phyloP scores from a whole-genome alignment of 106 monocot genomes.

The Apostasia shenzhenica region DNA sequence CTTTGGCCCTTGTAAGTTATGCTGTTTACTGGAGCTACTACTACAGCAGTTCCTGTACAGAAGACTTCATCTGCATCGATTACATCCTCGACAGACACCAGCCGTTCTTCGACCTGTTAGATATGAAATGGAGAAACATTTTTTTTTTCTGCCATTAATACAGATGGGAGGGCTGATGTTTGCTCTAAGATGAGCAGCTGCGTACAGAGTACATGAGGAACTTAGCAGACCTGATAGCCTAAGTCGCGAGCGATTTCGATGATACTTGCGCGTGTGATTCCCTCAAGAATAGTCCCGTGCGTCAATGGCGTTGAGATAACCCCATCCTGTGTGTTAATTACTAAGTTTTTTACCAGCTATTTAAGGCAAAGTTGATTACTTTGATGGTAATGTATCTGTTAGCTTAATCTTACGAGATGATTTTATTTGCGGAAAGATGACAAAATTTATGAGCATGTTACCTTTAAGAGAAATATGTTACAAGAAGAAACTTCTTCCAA shows the following conservation, averaged over 20 bases:
- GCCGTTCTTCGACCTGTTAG: conserved; percentile 47
- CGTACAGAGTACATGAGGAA: background rate
- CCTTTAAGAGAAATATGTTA: conserved; percentile 89
- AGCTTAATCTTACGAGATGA: no score
- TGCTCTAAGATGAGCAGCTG: background rate
- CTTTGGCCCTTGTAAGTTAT: conserved; percentile 36
- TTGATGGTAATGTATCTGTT: no score
- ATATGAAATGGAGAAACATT: background rate
- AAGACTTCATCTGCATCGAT: conserved; percentile 53
- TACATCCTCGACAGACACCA: conserved; percentile 46
- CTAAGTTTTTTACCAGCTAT: background rate
- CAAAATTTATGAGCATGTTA: background rate
- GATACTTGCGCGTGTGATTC: conserved; percentile 12
- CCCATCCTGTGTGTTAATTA: conserved; percentile 1
- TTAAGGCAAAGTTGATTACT: background rate
- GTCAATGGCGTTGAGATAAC: conserved; percentile 9
- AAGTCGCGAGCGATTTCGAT: conserved; percentile 10
- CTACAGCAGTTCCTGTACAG: conserved; percentile 67
- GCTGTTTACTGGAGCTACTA: conserved; percentile 45
- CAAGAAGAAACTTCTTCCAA: conserved; percentile 87
- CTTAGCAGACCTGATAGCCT: conserved; percentile 6
- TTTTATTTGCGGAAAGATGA: no score
- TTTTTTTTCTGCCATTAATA: no score
- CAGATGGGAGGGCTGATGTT: background rate
- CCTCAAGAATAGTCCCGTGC: conserved; percentile 8